Percentiles rank a stretch among this genome's conserved stretches.
Conservation (phyloP, 768 basidiomycete species). For the Leccinellum luteum region DNA sequence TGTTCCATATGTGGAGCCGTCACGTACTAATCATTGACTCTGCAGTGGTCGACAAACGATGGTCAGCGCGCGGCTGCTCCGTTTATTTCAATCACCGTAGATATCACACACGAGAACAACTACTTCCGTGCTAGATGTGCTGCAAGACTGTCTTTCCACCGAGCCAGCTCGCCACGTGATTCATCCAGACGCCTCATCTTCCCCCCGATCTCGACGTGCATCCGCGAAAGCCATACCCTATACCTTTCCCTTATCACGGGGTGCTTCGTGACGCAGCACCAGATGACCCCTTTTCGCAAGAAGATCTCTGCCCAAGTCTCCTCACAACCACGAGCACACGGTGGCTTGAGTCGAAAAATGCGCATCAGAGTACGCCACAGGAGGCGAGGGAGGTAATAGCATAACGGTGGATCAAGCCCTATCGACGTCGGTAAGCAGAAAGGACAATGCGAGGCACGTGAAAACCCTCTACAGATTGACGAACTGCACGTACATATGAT, state of each 20-base stretch:
- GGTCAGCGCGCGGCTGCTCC: too few relatives aligned
- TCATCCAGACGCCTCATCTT: constrained; percentile 50
- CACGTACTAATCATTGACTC: too few relatives aligned
- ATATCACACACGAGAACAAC: not conserved
- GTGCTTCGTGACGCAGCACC: constrained; percentile 49
- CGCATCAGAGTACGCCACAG: constrained; percentile 51
- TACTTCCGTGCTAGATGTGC: constrained; percentile 5
- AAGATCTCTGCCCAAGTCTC: constrained; percentile 42
- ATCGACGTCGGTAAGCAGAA: not conserved
- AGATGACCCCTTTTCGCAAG: constrained; percentile 47
- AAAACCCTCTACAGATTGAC: not conserved
- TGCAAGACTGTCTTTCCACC: constrained; percentile 35
- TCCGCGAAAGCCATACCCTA: constrained; percentile 14
- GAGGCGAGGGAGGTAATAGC: constrained; percentile 59
- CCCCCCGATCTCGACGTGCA: constrained; percentile 28
- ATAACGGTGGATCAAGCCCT: constrained; percentile 71
- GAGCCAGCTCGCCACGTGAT: constrained; percentile 42
- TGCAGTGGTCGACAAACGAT: too few relatives aligned
- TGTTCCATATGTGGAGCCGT: too few relatives aligned
- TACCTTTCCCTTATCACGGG: constrained; percentile 16
- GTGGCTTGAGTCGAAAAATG: constrained; percentile 30
- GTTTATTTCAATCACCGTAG: too few relatives aligned
- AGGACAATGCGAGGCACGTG: not conserved
- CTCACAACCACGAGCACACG: constrained; percentile 50
- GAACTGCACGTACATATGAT: constrained; percentile 46